Conservation (phyloP, 2,329 filamentous ascomycete genomes). For the Diplodia mutila region DNA sequence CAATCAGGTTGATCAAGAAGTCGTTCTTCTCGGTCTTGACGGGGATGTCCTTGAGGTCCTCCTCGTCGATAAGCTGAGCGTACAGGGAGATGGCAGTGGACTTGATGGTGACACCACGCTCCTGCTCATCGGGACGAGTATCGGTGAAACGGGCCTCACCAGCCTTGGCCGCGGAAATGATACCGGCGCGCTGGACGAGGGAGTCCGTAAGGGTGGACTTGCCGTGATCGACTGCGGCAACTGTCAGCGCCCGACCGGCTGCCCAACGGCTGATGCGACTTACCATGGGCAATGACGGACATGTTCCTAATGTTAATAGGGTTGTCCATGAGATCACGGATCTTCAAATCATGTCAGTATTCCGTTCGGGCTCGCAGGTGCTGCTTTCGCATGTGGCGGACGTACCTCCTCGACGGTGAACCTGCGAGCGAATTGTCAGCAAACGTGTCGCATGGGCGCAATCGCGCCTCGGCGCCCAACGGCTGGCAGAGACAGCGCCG, state of each 20-base stretch:
- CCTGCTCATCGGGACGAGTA: conserved; percentile 96
- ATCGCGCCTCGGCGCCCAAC: neutral
- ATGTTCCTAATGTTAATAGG: conserved; percentile 84
- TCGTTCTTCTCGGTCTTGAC: conserved; percentile 77
- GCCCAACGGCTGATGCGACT: conserved; percentile 36
- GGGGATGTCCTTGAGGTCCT: conserved; percentile 94
- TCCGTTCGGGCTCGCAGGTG: neutral
- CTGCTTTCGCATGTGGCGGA: conserved; percentile 28
- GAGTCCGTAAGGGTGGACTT: conserved; percentile 99
- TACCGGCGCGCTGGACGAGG: conserved; percentile 98
- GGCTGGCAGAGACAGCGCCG: neutral
- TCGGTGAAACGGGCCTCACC: conserved; percentile 96
- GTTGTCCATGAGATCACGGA: conserved; percentile 78
- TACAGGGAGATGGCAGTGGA: conserved; percentile 99
- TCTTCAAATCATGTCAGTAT: conserved; percentile 54
- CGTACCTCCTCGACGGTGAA: conserved; percentile 93
- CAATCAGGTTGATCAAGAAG: conserved; percentile 99
- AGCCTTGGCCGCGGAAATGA: conserved; percentile 97
- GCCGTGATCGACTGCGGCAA: conserved; percentile 83
- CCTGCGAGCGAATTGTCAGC: conserved; percentile 66
- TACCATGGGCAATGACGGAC: conserved; percentile 99
- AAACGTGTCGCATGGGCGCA: neutral
- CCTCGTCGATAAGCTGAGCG: conserved; percentile 75
- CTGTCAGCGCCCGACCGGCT: conserved; percentile 24
- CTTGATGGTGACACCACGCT: conserved; percentile 99